A percentile compares a stretch with the other conserved stretches of the same genome.
phyloP scores from a whole-genome alignment of 2,329 filamentous ascomycete species.

The Stagonosporopsis vannaccii region DNA sequence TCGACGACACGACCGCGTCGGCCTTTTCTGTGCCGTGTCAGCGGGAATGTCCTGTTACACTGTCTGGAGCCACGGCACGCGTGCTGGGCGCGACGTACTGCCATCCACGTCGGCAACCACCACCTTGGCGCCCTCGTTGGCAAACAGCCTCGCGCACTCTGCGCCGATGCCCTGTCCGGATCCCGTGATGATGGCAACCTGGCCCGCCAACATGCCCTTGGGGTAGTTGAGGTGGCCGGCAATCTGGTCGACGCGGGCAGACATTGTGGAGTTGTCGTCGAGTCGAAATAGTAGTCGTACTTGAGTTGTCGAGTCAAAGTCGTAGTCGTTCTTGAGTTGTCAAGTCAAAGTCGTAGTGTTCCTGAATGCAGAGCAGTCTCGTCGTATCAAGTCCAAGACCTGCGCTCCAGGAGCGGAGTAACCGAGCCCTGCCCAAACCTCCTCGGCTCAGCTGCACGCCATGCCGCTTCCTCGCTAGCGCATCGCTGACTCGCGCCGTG shows the following conservation, averaged over 20 bases:
- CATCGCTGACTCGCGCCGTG: neutral
- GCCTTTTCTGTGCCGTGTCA: conserved; percentile 67
- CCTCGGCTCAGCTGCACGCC: neutral
- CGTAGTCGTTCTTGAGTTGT: neutral
- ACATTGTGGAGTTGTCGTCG: no score
- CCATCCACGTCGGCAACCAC: conserved; percentile 84
- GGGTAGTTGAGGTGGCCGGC: conserved; percentile 83
- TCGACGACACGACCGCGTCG: conserved; percentile 69
- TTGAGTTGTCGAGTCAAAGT: no score
- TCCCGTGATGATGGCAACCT: conserved; percentile 88
- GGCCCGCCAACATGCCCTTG: conserved; percentile 76
- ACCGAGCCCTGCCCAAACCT: neutral
- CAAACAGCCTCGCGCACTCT: conserved; percentile 81
- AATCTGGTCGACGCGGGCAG: conserved; percentile 70
- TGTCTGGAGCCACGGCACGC: neutral
- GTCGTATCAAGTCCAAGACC: neutral
- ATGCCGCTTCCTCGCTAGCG: neutral
- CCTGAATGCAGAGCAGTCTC: neutral
- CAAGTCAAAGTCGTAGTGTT: neutral
- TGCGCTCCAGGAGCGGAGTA: conserved; percentile 8
- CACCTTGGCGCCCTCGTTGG: conserved; percentile 86
- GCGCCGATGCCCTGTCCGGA: conserved; percentile 88
- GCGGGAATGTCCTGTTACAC: neutral
- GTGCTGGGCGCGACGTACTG: conserved; percentile 52
- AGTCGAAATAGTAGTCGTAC: no score